Evolutionary conservation across 2,329 filamentous ascomycete species (phyloP).

Genomic region (Aspergillus japonicus): DNA sequence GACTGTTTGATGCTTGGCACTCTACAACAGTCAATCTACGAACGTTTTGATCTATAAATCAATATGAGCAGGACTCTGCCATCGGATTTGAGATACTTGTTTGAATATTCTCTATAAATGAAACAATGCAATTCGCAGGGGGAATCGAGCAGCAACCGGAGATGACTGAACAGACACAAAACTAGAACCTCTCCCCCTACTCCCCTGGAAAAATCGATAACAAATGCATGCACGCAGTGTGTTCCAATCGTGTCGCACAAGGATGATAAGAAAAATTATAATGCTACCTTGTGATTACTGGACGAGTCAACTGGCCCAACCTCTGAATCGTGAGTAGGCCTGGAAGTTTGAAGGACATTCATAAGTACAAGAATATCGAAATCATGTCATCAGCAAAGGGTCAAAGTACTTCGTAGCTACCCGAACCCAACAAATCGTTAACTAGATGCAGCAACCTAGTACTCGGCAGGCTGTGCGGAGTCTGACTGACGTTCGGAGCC

Average conservation of each 20-base stretch:
- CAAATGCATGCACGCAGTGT: background rate
- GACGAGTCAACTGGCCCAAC: too few species aligned
- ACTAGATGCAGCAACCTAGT: slow-evolving; percentile 2
- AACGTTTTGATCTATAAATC: background rate
- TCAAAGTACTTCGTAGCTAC: background rate
- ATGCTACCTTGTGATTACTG: too few species aligned
- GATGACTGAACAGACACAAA: background rate
- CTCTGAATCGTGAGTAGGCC: too few species aligned
- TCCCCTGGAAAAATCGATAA: background rate
- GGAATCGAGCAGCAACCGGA: background rate
- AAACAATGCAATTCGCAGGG: background rate
- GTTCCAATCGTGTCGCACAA: background rate
- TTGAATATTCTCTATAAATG: too few species aligned
- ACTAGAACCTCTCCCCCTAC: background rate
- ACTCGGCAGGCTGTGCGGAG: slow-evolving; percentile 8
- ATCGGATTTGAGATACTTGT: background rate
- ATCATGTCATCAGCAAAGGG: background rate
- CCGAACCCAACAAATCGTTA: background rate
- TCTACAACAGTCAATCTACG: background rate
- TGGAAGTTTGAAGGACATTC: background rate
- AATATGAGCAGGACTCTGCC: background rate
- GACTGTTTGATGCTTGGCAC: background rate
- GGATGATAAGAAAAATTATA: background rate
- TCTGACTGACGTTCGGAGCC: slow-evolving; percentile 25
- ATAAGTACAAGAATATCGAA: background rate